Base-by-base conservation (phyloP, 2,329 filamentous ascomycete genomes). In the Beauveria brongniartii region DNA sequence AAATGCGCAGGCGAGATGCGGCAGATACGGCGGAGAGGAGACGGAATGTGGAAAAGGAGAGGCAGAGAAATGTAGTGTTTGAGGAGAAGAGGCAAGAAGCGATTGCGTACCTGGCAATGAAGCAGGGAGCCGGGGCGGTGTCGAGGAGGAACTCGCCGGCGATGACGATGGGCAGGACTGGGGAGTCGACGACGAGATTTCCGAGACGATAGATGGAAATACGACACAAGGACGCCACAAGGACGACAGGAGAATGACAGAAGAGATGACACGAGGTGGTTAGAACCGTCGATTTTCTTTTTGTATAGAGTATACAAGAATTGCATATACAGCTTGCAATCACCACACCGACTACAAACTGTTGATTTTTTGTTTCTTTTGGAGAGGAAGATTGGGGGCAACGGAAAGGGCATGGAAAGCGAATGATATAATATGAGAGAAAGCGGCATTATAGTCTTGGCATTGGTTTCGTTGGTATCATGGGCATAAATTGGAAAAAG, bases 1-100 rank as follows among this genome's bases (percentile, higher is more conserved):
- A 70, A 37, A 75, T 72, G 61, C 70, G 77, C 57, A 69, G 72
- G 14, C 75, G 78, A 52, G 81, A 79, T 34, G 72, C 75, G 48
- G 68, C 70, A 10, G 82, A 85, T 46, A 69, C 76, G 20, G 68
- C 73, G 7, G 70, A 75, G 61, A 77, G 82, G 24, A 67, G 70
- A 64, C 67, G 62, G n/a, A 68, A 72, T 4, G 69, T 82, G 43
- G 74, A 76, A 16, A 67, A 69, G 34, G 82, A 85, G 69, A 72
- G 80, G 34, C 75, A 78, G 62, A 75, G 78, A 54, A 83, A 80
- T 59, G 73, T 73, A 7, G 62, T 69, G 1, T 85, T 85, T 65
- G 82, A 84, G 68, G 63, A 67, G 58, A 77, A 69, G 64, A 75
- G 82, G 47, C 71, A 72, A 46, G 77, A 81, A 63, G 80, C 81